Conservation (phyloP, 192 early-diverging fungal species). For the Backusella westeae region DNA sequence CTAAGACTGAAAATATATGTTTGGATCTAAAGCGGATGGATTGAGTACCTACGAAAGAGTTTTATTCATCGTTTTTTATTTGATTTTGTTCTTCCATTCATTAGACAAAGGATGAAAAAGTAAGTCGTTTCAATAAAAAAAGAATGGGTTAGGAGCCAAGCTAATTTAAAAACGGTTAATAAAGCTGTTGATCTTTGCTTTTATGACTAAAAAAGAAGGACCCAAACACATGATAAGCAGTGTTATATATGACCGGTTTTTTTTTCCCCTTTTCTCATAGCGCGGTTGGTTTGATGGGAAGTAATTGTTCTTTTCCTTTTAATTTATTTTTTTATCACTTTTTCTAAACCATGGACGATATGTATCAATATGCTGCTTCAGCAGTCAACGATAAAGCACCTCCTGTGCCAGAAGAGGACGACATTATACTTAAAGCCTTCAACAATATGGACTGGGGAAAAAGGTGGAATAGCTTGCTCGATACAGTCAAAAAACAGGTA, state of each 20-base stretch:
- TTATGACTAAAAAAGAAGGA: neutral
- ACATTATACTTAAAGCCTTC: conserved; percentile 34
- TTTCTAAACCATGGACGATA: conserved; percentile 29
- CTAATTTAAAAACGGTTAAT: no score
- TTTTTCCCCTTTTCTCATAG: neutral
- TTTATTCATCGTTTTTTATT: neutral
- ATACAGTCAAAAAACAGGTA: conserved; percentile 39
- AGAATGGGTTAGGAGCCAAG: no score
- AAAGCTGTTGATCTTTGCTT: neutral
- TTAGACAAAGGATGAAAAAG: no score
- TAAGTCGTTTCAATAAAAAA: neutral
- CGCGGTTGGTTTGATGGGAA: neutral
- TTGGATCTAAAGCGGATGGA: no score
- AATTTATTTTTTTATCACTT: neutral
- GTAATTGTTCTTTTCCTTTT: neutral
- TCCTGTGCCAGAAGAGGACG: conserved; percentile 19
- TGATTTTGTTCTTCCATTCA: neutral
- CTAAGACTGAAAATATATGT: no score
- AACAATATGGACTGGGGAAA: conserved; percentile 26
- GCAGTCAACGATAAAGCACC: conserved; percentile 23
- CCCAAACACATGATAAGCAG: neutral
- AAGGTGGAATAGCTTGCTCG: conserved; percentile 18
- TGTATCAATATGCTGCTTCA: conserved; percentile 33
- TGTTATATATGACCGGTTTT: neutral
- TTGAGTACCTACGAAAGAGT: neutral